A percentile compares a stretch with the other conserved stretches of the same genome.
Evolutionary conservation across 192 early-diverging fungal genomes (phyloP).

Genomic region (Coemansia sp.): DNA sequence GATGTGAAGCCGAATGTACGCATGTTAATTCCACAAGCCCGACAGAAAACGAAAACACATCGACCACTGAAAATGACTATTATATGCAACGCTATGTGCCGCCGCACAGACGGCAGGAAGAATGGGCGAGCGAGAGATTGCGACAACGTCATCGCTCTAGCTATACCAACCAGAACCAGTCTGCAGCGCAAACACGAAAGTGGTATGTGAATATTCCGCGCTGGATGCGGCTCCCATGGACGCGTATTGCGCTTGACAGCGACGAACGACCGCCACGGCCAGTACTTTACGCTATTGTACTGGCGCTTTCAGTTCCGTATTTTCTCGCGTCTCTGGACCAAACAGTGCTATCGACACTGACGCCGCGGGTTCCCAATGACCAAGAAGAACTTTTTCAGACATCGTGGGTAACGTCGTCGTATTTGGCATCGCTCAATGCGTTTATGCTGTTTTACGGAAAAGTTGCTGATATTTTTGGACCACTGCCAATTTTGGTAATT

Average conservation of each 20-base stretch:
- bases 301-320: slow-evolving; percentile 49
- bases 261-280: slow-evolving; percentile 36
- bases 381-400: slow-evolving; percentile 60
- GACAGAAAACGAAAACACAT: slow-evolving; percentile 10
- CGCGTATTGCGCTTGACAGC: slow-evolving; percentile 36
- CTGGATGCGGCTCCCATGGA: slow-evolving; percentile 47
- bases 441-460: slow-evolving; percentile 70
- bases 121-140: slow-evolving; percentile 11
- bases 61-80: slow-evolving; percentile 5
- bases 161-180: background rate
- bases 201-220: slow-evolving; percentile 14
- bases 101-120: slow-evolving; percentile 7
- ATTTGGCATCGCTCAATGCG: slow-evolving; percentile 58
- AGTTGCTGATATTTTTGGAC: slow-evolving; percentile 72
- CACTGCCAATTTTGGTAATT: slow-evolving; percentile 38
- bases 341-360: slow-evolving; percentile 68
- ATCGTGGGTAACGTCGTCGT: slow-evolving; percentile 66
- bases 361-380: slow-evolving; percentile 60
- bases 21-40: background rate
- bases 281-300: slow-evolving; percentile 35
- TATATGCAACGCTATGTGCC: slow-evolving; percentile 12
- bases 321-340: slow-evolving; percentile 69
- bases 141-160: slow-evolving; percentile 6
- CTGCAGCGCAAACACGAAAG: background rate
- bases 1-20: background rate